Percentiles rank a stretch among this genome's conserved stretches.
phyloP scores from a whole-genome alignment of 2,329 filamentous ascomycete species.

The Beauveria asiatica region DNA sequence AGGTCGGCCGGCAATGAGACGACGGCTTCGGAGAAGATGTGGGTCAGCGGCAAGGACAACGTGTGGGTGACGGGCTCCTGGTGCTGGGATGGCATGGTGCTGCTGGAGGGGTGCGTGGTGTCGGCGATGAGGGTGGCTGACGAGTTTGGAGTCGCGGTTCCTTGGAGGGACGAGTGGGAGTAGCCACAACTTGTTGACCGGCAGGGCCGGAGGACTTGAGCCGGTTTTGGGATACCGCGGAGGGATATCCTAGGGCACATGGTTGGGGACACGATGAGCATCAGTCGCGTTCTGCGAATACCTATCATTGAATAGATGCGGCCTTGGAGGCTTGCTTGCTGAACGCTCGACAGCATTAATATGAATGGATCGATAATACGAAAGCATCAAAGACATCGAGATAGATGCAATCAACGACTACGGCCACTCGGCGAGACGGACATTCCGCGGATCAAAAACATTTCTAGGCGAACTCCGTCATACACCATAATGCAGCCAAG shows the following conservation, averaged over 20 bases:
- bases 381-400: no score
- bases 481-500: constrained; percentile 19
- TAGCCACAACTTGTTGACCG: neutral
- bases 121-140: constrained; percentile 48
- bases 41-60: constrained; percentile 44
- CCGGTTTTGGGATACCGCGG: neutral
- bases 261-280: neutral
- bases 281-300: neutral
- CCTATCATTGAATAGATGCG: no score
- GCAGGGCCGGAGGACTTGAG: neutral
- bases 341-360: no score
- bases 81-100: constrained; percentile 59
- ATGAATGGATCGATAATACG: no score
- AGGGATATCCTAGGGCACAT: neutral
- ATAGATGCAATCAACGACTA: no score
- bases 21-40: constrained; percentile 18
- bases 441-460: constrained; percentile 28
- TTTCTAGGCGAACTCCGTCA: constrained; percentile 25
- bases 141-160: constrained; percentile 39
- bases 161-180: constrained; percentile 20
- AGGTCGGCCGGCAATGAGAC: neutral
- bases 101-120: constrained; percentile 51
- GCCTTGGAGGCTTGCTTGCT: no score
- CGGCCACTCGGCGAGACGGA: constrained; percentile 13
- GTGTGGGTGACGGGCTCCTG: constrained; percentile 51